phyloP scores from a whole-genome alignment of 192 early-diverging fungal species.

The Piromyces finnis region DNA sequence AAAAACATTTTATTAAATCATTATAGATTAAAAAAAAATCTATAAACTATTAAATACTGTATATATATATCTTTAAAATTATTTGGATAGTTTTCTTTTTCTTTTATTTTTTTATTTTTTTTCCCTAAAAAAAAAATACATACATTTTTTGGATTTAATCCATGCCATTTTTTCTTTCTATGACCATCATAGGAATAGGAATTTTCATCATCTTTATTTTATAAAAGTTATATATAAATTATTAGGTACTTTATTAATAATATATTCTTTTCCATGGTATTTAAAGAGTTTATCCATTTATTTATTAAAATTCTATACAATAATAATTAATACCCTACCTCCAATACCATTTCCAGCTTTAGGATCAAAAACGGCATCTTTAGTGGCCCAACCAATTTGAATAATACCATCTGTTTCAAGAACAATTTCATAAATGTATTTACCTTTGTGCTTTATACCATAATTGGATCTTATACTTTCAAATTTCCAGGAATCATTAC shows the following conservation, averaged over 20 bases:
- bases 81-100: too few species aligned
- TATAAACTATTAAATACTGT: too few species aligned
- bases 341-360: slow-evolving; percentile 66
- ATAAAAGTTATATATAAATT: too few species aligned
- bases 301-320: too few species aligned
- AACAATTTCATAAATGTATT: slow-evolving; percentile 54
- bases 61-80: too few species aligned
- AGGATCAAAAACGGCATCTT: slow-evolving; percentile 42
- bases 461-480: slow-evolving; percentile 45
- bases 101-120: too few species aligned
- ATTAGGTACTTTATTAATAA: too few species aligned
- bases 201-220: slow-evolving; percentile 20
- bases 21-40: too few species aligned
- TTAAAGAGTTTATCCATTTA: too few species aligned
- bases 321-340: slow-evolving; percentile 35
- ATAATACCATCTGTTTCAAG: slow-evolving; percentile 53
- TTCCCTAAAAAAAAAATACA: neutral
- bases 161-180: slow-evolving; percentile 55
- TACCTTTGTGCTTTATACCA: slow-evolving; percentile 28
- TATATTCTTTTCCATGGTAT: too few species aligned
- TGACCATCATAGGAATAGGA: slow-evolving; percentile 68
- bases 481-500: slow-evolving; percentile 63
- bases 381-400: slow-evolving; percentile 63
- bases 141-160: slow-evolving; percentile 9
- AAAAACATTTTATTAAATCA: neutral